Conservation (phyloP, 2,329 filamentous ascomycete genomes). For the Pezicula neosporulosa region DNA sequence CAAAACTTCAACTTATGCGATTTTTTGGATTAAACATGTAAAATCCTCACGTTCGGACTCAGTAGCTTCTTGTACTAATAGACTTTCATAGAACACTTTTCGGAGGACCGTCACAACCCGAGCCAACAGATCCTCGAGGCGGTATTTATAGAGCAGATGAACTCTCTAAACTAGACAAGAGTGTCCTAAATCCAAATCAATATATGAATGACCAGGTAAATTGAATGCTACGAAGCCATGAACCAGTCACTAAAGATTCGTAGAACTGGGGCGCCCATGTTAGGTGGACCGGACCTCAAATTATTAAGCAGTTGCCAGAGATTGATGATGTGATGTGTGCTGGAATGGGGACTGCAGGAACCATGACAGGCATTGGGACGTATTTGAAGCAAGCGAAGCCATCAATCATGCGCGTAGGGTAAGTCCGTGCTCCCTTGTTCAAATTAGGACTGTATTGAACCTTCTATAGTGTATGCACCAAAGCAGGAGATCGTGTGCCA, state of each 20-base stretch:
- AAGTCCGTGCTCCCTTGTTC: constrained; percentile 1
- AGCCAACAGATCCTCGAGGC: constrained; percentile 49
- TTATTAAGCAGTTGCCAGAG: constrained; percentile 50
- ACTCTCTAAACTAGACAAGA: constrained; percentile 37
- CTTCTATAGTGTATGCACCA: constrained; percentile 48
- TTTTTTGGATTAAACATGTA: constrained; percentile 56
- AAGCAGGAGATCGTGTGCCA: constrained; percentile 52
- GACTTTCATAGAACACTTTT: constrained; percentile 43
- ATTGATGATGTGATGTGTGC: constrained; percentile 53
- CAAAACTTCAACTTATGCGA: constrained; percentile 52
- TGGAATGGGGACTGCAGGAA: constrained; percentile 54
- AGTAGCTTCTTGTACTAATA: neutral
- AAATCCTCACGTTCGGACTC: constrained; percentile 7
- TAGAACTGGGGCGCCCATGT: constrained; percentile 53
- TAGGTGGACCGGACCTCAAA: constrained; percentile 57
- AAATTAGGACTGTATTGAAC: constrained; percentile 1
- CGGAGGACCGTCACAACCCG: constrained; percentile 55
- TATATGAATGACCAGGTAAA: constrained; percentile 45
- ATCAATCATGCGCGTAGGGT: constrained; percentile 22
- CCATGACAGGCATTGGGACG: constrained; percentile 35
- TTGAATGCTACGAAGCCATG: neutral
- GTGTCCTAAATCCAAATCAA: constrained; percentile 50
- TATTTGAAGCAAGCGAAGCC: constrained; percentile 38
- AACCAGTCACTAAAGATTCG: neutral
- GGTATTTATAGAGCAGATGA: constrained; percentile 46